A percentile compares a stretch with the other conserved stretches of the same genome.
These are phyloP conservation scores for Epichloe coenophiala DNA, from an alignment of 2,329 filamentous ascomycete species.

Conservation along the genomic window DNA sequence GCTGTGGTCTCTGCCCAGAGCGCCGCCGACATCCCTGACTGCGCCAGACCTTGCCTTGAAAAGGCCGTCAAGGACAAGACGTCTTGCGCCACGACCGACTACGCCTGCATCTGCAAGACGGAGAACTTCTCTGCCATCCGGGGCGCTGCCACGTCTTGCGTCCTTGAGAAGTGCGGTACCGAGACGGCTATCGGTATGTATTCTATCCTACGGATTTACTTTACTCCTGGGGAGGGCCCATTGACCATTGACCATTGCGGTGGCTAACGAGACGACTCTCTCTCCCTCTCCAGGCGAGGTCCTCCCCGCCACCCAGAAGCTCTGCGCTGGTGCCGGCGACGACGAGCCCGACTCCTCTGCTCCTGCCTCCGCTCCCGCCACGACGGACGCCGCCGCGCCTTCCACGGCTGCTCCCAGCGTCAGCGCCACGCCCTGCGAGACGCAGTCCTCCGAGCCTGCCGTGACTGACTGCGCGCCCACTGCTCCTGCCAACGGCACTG, in stretches of 20 bases:
- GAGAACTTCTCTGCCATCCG: constrained; percentile 19
- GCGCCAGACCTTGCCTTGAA: constrained; percentile 24
- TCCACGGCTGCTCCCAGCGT: neutral
- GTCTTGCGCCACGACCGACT: constrained; percentile 19
- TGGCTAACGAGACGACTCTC: too few species aligned
- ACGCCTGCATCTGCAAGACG: constrained; percentile 19
- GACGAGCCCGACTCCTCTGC: neutral
- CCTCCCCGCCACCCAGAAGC: constrained; percentile 22
- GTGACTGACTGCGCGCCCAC: constrained; percentile 4
- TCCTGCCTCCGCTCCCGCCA: neutral
- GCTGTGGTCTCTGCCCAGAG: constrained; percentile 22
- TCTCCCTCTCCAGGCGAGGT: constrained; percentile 19
- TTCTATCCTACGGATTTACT: too few species aligned
- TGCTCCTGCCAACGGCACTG: constrained; percentile 8
- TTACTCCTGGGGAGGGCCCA: too few species aligned
- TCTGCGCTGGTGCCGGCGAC: constrained; percentile 15
- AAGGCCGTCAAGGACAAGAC: constrained; percentile 17
- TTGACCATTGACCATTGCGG: too few species aligned
- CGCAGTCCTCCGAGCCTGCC: constrained; percentile 5
- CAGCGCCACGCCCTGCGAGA: neutral
- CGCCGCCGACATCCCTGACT: constrained; percentile 22
- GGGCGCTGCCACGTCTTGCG: constrained; percentile 20
- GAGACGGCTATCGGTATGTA: constrained; percentile 26
- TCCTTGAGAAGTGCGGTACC: constrained; percentile 22
- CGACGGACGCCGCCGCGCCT: constrained; percentile 4